Percentiles rank a stretch among this genome's conserved stretches.
These are phyloP conservation scores for Seiridium unicorne DNA, from an alignment of 2,329 filamentous ascomycete species.

Conservation along the genomic window DNA sequence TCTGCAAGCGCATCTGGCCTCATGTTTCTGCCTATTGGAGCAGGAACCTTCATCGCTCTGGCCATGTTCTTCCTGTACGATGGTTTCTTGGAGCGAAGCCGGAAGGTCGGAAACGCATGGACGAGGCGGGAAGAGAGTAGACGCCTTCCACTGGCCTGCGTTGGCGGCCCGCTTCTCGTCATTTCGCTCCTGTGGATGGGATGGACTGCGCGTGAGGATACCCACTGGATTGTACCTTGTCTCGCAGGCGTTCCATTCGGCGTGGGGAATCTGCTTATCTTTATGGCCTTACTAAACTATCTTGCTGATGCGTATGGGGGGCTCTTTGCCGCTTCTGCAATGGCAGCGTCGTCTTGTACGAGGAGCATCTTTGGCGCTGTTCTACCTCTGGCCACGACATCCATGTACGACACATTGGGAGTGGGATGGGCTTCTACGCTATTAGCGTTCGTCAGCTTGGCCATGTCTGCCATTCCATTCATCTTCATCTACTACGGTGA, in stretches of 20 bases:
- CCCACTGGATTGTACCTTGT: conserved; percentile 12
- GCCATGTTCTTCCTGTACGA: conserved; percentile 1
- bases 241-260: conserved; percentile 13
- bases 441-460: conserved; percentile 25
- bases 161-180: conserved; percentile 12
- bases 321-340: conserved; percentile 49
- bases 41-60: background rate
- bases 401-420: conserved; percentile 46
- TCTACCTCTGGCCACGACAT: conserved; percentile 47
- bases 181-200: conserved; percentile 15
- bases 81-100: background rate
- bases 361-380: conserved; percentile 56
- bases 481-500: conserved; percentile 14
- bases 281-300: conserved; percentile 47
- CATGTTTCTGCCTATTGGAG: conserved; percentile 11
- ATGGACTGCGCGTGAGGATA: conserved; percentile 11
- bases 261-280: conserved; percentile 24
- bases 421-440: conserved; percentile 38
- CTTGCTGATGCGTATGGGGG: conserved; percentile 49
- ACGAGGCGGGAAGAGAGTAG: conserved; percentile 12
- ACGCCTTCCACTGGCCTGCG: conserved; percentile 13
- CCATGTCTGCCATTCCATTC: conserved; percentile 24
- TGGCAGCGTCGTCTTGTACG: conserved; percentile 59
- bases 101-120: conserved; percentile 7
- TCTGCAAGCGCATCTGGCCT: conserved; percentile 46